Base-by-base conservation (phyloP, 1,139 yeast genomes). In the Pichia sp. region DNA sequence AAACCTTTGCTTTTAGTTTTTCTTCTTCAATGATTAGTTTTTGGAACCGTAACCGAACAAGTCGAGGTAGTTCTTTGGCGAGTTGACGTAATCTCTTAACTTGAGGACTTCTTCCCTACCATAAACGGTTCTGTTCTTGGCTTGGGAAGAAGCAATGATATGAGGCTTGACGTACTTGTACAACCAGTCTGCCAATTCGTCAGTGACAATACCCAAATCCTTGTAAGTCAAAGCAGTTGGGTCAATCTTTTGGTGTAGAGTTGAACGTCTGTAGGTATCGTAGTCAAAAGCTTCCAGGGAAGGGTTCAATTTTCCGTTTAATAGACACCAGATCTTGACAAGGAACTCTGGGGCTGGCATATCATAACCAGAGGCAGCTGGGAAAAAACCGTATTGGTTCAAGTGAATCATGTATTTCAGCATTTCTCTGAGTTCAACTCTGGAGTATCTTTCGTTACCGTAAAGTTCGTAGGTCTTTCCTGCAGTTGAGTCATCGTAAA, bases 191-290 rank as follows among this genome's bases (percentile, higher is more conserved):
- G 87, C 86, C 64, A 89, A 77, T 62, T 76, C 79, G 64, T 82
- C 87, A 43, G 87, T 81, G 56, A 80, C 81, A 66, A 89, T 82
- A 51, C 90, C 95, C 66, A 89, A 79, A 67, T 88, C 95, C 43
- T 73, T 75, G 71, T 85, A 89, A 16, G 87, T 82, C 65, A 77
- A 75, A 42, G 90, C 90, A 43, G 71, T 69, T 47, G 81, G 77
- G 64, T 84, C 87, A 61, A 85, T 76, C 30, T 69, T 67, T 72
- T 89, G 96, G 72, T 87, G 76, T 61, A 87, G 77, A 65, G 81
- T 78, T 72, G 84, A 85, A 73, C 96, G 83, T 72, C 84, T 88
- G 58, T 87, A 78, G 70, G 85, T 87, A 71, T 89, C 96, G 38
- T 89, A 81, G 65, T 83, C 85, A 57, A 84, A 75, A 5, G 66